Evolutionary conservation across 192 early-diverging fungal genomes (phyloP).

Genomic region (Irineochytrium annulatum): DNA sequence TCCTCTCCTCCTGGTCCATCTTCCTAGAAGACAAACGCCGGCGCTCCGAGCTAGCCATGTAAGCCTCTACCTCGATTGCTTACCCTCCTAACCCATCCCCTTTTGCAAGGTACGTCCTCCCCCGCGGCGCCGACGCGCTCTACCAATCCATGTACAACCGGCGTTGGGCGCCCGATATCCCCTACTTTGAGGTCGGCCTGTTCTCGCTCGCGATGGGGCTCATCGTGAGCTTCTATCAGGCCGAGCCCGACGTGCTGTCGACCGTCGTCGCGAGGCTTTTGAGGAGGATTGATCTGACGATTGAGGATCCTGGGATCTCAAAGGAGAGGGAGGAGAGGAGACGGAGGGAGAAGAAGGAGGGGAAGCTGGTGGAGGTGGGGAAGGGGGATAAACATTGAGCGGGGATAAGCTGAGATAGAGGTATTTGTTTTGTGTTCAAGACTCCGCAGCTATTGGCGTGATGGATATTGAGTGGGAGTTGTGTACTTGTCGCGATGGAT

Average conservation of each 20-base stretch:
- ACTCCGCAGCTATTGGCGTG: too few species aligned
- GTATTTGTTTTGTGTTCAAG: too few species aligned
- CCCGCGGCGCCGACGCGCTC: slow-evolving; percentile 64
- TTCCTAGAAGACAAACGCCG: slow-evolving; percentile 67
- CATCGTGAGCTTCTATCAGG: slow-evolving; percentile 55
- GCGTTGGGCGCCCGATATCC: slow-evolving; percentile 53
- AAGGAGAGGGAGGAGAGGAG: too few species aligned
- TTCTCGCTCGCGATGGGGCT: slow-evolving; percentile 62
- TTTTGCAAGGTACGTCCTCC: slow-evolving; percentile 52
- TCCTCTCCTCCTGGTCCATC: slow-evolving; percentile 54
- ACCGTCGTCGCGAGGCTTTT: too few species aligned
- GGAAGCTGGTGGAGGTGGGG: too few species aligned
- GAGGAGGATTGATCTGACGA: too few species aligned
- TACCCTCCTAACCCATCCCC: neutral
- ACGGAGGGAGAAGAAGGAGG: too few species aligned
- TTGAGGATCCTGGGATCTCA: too few species aligned
- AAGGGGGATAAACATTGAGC: too few species aligned
- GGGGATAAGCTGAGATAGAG: too few species aligned
- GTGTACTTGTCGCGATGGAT: too few species aligned
- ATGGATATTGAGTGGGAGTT: too few species aligned
- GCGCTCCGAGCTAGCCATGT: slow-evolving; percentile 70
- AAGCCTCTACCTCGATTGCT: neutral
- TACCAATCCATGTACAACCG: slow-evolving; percentile 64
- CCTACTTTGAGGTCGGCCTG: slow-evolving; percentile 61
- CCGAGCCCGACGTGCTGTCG: slow-evolving; percentile 46